Conservation (phyloP, 176 grass and related monocot genomes). For the Coix lacrymajobi region DNA sequence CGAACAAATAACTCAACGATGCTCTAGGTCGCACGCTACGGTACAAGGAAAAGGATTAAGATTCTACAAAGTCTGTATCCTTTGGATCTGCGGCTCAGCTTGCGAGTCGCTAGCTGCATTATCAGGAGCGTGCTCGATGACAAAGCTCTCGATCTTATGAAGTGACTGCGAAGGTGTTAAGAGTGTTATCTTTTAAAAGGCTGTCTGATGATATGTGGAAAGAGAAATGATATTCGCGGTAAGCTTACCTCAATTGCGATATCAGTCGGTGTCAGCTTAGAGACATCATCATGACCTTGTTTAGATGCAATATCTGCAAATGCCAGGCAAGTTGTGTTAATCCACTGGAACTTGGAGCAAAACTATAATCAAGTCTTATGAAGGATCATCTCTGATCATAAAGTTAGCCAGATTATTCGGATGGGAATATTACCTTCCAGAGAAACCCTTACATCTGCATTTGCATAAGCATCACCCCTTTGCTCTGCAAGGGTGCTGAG, state of each 20-base stretch:
- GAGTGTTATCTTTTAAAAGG: constrained; percentile 19
- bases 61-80: constrained; percentile 33
- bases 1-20: constrained; percentile 34
- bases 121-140: not conserved
- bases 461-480: constrained; percentile 85
- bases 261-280: constrained; percentile 63
- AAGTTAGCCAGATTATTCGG: not conserved
- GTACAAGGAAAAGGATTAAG: constrained; percentile 20
- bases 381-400: not conserved
- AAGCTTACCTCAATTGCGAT: constrained; percentile 76
- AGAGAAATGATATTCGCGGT: not conserved
- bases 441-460: constrained; percentile 85
- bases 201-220: not conserved
- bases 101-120: constrained; percentile 17
- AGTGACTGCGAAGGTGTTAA: constrained; percentile 40
- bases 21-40: constrained; percentile 1
- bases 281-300: constrained; percentile 73
- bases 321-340: not conserved
- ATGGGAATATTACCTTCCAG: constrained; percentile 59
- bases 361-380: not conserved
- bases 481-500: constrained; percentile 77
- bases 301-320: constrained; percentile 77
- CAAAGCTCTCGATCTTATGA: constrained; percentile 62
- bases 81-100: not conserved
- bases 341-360: not conserved